A percentile compares a stretch with the other conserved stretches of the same genome.
phyloP scores from a whole-genome alignment of 768 basidiomycete genomes.

The Cubamyces lactineus region DNA sequence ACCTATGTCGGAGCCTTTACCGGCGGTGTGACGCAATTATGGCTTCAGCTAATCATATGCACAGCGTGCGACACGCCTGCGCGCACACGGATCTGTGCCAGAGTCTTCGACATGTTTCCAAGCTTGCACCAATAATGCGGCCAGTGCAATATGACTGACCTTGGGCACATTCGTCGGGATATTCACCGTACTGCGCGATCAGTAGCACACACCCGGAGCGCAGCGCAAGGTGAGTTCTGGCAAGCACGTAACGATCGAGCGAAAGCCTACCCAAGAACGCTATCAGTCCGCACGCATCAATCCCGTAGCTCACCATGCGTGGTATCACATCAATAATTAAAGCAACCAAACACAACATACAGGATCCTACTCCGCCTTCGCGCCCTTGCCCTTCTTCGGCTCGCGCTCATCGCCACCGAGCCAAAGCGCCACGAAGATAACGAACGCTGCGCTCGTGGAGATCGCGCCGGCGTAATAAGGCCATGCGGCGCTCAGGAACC shows the following conservation, averaged over 20 bases:
- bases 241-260: too few species aligned
- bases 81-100: not conserved
- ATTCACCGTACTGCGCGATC: too few species aligned
- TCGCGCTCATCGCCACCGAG: slow-evolving; percentile 79
- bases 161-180: too few species aligned
- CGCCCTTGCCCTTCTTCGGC: slow-evolving; percentile 49
- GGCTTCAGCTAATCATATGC: slow-evolving; percentile 1
- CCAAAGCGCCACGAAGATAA: slow-evolving; percentile 88
- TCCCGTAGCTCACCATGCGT: not conserved
- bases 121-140: not conserved
- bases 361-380: slow-evolving; percentile 30
- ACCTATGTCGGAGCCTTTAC: not conserved
- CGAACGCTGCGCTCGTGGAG: slow-evolving; percentile 83
- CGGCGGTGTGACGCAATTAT: not conserved
- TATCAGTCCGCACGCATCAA: not conserved
- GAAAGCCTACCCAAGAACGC: too few species aligned
- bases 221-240: too few species aligned
- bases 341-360: slow-evolving; percentile 5
- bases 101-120: not conserved
- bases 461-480: slow-evolving; percentile 93
- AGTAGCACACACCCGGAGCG: too few species aligned
- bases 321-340: slow-evolving; percentile 5
- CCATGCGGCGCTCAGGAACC: slow-evolving; percentile 95
- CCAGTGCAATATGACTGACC: too few species aligned
- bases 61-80: not conserved